Base-by-base conservation (phyloP, 345 rosid genomes). In the Clausena lansium region DNA sequence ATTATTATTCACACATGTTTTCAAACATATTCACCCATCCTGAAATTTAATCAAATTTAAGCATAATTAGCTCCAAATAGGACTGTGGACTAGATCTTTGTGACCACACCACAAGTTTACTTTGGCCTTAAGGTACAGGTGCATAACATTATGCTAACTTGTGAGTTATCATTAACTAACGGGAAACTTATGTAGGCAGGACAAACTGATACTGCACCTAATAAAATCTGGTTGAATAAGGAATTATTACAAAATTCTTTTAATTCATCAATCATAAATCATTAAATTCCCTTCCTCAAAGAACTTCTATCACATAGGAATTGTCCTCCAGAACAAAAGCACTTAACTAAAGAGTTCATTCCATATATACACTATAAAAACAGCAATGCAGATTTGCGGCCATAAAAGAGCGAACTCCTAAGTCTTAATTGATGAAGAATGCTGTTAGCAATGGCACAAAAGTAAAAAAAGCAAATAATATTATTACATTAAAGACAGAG, bases 401-500 rank as follows among this genome's bases (percentile, higher is more conserved):
- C 7, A 13, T 5, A 73, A 25, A 20, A 13, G 65, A 73, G 19
- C 9, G 9, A 59, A 27, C 20, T 45, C 50, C 17, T 1, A 3
- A 45, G 50, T 27, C 33, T 11, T 15, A 60, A 27, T 6, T 27
- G 9, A 27, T 38, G 67, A 39, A 24, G n/a, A 38, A 60, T 59
- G 14, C 32, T 59, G 66, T 39, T 58, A 68, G 39, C 47, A 57
- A 27, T 59, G 39, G 19, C 22, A 69, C 30, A 76, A n/a, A 67
- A 67, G 35, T 32, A 4, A 15, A 30, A 7, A 63, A 8, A 36
- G 8, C 9, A 67, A 50, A 80, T 27, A 27, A 17, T 72, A 36
- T 28, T 39, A 39, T 20, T 22, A 73, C 27, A 52, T 39, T 55
- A 68, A 52, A 64, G 76, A 67, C 65, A 63, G 50, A 79, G 67